Evolutionary conservation across 805 yeast species (phyloP).

Genomic region (Trichomonascus vanleenenianus): DNA sequence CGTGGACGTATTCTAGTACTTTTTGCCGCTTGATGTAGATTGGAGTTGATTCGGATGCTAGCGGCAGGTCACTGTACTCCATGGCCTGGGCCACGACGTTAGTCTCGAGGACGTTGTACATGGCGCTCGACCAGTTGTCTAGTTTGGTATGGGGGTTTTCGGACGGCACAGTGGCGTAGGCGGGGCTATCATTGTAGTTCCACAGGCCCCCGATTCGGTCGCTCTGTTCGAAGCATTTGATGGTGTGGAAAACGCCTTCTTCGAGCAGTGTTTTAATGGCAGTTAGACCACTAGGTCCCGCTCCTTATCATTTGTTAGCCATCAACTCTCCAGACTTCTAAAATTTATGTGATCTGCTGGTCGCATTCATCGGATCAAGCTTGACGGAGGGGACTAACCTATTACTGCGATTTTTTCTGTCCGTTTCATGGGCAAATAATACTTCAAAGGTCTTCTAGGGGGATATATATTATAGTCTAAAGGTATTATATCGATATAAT

Average conservation of each 20-base stretch:
- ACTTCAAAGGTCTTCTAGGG: no score
- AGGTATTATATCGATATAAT: no score
- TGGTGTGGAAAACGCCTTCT: conserved; percentile 35
- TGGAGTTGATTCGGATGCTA: conserved; percentile 33
- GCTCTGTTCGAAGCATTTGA: conserved; percentile 56
- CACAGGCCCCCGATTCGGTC: conserved; percentile 70
- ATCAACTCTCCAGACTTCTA: no score
- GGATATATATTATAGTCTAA: no score
- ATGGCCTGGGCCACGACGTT: conserved; percentile 58
- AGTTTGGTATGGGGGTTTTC: conserved; percentile 20
- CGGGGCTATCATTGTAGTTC: conserved; percentile 42
- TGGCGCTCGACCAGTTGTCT: conserved; percentile 30
- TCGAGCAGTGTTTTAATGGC: conserved; percentile 53
- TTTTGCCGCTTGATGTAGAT: conserved; percentile 53
- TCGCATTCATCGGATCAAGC: no score
- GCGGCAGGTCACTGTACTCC: conserved; percentile 40
- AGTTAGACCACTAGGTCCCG: conserved; percentile 69
- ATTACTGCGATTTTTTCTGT: conserved; percentile 40
- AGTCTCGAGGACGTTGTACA: conserved; percentile 62
- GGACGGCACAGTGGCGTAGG: conserved; percentile 27
- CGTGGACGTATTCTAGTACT: conserved; percentile 51
- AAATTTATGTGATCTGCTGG: no score
- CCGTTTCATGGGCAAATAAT: neutral
- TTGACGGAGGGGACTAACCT: no score
- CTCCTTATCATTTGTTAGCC: conserved; percentile 20